Base-by-base conservation (phyloP, 1,284 basidiomycete genomes). In the Cutaneotrichosporon cyanovorans region DNA sequence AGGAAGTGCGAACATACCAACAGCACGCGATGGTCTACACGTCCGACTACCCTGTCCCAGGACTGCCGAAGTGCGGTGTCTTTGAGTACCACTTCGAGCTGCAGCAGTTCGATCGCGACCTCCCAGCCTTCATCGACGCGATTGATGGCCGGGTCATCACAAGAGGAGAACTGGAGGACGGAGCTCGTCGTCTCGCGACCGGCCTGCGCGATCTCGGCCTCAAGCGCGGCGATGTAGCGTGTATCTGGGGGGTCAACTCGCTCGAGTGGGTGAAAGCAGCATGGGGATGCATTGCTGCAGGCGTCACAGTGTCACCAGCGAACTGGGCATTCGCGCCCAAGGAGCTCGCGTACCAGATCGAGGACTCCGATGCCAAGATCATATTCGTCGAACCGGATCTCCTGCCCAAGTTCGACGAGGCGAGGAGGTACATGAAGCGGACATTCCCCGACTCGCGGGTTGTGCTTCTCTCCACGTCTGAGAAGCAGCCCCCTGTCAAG, bases 261-360 rank as follows among this genome's bases (percentile, higher is more conserved):
- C 57, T 86, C 25, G 71, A 74, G 21, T 86, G 80, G 76, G 80
- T 83, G 0, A 70, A 82, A 37, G 75, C 78, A 14, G 60, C 82
- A 4, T 77, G 79, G 37, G 84, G 80, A 1, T 58, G 73, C 76
- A 57, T 69, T 42, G 64, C 65, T 1, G 56, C 59, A 2, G 63
- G 61, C 0, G 37, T 61, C n/a, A 50, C 62, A 4, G 59, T 64
- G 11, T 65, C 65, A 2, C 64, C 66, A 2, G 65, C 63, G 8
- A 71, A 68, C 44, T 61, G 58, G 31, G 63, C 56, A 15, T 69
- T 62, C 48, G 59, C 63, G 15, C 53, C 65, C 5, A 37, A 52
- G 12, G 71, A 73, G 42, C 59, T 73, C 1, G 58, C 65, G 0
- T 68, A 71, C 46, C 71, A 73, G 47, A 46, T 72, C n/a, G 60